phyloP scores from a whole-genome alignment of 495 filamentous ascomycete species.

The Talaromyces ruber region DNA sequence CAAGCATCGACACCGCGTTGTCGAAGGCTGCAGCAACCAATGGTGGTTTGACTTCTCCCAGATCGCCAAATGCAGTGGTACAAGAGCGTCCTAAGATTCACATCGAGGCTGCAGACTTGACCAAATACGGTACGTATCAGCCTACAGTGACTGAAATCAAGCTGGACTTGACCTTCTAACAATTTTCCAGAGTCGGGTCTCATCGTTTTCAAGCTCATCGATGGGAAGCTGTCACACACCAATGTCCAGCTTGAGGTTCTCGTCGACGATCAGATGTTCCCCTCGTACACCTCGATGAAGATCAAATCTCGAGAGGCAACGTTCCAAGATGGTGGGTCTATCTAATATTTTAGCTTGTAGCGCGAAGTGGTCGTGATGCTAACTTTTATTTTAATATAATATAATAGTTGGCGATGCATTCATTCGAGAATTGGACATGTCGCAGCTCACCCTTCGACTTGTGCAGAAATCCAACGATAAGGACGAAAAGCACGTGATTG shows the following conservation, averaged over 20 bases:
- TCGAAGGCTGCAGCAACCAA: constrained; percentile 8
- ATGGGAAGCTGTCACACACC: constrained; percentile 68
- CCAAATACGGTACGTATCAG: constrained; percentile 55
- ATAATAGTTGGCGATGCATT: constrained; percentile 78
- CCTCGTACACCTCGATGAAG: constrained; percentile 73
- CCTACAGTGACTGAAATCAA: not conserved
- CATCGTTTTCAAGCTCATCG: constrained; percentile 88
- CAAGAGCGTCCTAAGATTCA: constrained; percentile 66
- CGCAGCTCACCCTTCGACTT: constrained; percentile 79
- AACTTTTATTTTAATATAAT: not conserved
- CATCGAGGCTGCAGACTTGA: constrained; percentile 68
- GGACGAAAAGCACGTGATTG: constrained; percentile 65
- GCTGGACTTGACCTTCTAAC: constrained; percentile 8
- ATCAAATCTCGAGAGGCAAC: constrained; percentile 54
- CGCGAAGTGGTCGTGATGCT: not conserved
- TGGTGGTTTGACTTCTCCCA: constrained; percentile 6
- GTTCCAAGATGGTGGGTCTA: constrained; percentile 65
- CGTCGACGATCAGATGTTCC: constrained; percentile 92
- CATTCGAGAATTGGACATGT: constrained; percentile 92
- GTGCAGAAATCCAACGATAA: constrained; percentile 66
- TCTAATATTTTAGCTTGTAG: not conserved
- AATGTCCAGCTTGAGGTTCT: constrained; percentile 78
- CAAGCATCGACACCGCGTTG: constrained; percentile 26
- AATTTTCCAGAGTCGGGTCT: constrained; percentile 67
- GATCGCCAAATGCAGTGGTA: constrained; percentile 24